A percentile compares a stretch with the other conserved stretches of the same genome.
Evolutionary conservation across 2,329 filamentous ascomycete genomes (phyloP).

Genomic region (Ceratocystiopsis minuta): DNA sequence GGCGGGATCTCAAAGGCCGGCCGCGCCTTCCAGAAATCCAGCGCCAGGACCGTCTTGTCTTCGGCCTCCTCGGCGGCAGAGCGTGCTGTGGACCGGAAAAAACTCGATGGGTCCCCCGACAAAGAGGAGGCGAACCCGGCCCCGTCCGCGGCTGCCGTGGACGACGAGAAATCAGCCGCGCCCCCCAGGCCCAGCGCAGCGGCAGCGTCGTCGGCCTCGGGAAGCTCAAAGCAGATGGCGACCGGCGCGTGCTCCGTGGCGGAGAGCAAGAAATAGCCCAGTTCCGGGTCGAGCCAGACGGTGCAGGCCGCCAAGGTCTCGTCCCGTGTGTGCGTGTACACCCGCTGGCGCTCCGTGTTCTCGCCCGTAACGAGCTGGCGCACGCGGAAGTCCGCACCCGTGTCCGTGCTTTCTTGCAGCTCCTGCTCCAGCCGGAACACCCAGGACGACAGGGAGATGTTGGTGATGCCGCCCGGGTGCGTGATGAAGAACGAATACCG

Average conservation of each 20-base stretch:
- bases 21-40: conserved; percentile 31
- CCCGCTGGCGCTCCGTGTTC: conserved; percentile 34
- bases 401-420: conserved; percentile 34
- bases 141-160: not conserved
- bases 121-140: no score
- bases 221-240: conserved; percentile 39
- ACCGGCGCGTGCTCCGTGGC: conserved; percentile 39
- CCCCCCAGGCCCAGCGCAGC: conserved; percentile 18
- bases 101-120: no score
- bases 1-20: conserved; percentile 10
- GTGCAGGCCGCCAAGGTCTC: conserved; percentile 34
- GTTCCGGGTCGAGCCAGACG: conserved; percentile 39
- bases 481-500: conserved; percentile 47
- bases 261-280: conserved; percentile 45
- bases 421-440: conserved; percentile 46
- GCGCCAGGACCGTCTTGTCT: conserved; percentile 28
- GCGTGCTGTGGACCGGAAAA: conserved; percentile 11
- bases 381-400: conserved; percentile 43
- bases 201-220: conserved; percentile 26
- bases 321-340: conserved; percentile 34
- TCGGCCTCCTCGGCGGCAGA: conserved; percentile 16
- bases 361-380: conserved; percentile 41
- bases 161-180: conserved; percentile 12
- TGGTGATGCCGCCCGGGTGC: conserved; percentile 40
- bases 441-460: conserved; percentile 42